These are phyloP conservation scores for Pseudonectria buxi DNA, from an alignment of 2,329 filamentous ascomycete genomes.

Conservation along the genomic window DNA sequence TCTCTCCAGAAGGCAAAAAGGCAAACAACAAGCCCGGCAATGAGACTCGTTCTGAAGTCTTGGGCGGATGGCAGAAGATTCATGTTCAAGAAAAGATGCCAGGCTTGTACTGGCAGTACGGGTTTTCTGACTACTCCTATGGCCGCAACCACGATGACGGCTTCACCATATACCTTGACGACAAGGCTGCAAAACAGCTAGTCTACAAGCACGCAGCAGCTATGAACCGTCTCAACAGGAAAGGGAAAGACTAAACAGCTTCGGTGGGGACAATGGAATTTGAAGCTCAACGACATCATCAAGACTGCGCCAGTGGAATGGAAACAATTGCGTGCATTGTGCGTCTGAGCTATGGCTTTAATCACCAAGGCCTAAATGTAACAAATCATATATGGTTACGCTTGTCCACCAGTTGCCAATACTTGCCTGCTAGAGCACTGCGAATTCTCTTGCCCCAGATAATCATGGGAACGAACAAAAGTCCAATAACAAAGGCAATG, in stretches of 20 bases:
- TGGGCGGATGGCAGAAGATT: slow-evolving; percentile 45
- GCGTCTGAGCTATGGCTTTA: too few relatives aligned
- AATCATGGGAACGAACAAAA: slow-evolving; percentile 22
- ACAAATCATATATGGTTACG: slow-evolving; percentile 10
- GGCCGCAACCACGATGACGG: slow-evolving; percentile 50
- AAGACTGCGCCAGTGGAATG: too few relatives aligned
- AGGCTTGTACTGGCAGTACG: slow-evolving; percentile 52
- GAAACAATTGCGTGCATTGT: too few relatives aligned
- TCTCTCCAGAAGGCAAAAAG: slow-evolving; percentile 41
- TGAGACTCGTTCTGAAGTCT: slow-evolving; percentile 38
- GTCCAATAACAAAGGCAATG: slow-evolving; percentile 17
- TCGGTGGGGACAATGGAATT: too few relatives aligned
- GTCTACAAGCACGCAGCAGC: slow-evolving; percentile 38
- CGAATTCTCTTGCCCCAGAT: slow-evolving; percentile 27
- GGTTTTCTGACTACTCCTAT: slow-evolving; percentile 44
- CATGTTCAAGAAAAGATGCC: slow-evolving; percentile 41
- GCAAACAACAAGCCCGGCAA: slow-evolving; percentile 33
- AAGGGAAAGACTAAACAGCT: too few relatives aligned
- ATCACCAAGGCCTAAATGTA: too few relatives aligned
- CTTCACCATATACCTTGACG: slow-evolving; percentile 50
- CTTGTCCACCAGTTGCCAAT: slow-evolving; percentile 19
- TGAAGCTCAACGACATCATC: too few relatives aligned
- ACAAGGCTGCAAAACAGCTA: slow-evolving; percentile 36
- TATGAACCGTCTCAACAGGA: slow-evolving; percentile 25
- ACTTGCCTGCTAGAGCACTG: slow-evolving; percentile 9